Conservation (phyloP, 495 filamentous ascomycete species). For the Penicillium cinerascens region DNA sequence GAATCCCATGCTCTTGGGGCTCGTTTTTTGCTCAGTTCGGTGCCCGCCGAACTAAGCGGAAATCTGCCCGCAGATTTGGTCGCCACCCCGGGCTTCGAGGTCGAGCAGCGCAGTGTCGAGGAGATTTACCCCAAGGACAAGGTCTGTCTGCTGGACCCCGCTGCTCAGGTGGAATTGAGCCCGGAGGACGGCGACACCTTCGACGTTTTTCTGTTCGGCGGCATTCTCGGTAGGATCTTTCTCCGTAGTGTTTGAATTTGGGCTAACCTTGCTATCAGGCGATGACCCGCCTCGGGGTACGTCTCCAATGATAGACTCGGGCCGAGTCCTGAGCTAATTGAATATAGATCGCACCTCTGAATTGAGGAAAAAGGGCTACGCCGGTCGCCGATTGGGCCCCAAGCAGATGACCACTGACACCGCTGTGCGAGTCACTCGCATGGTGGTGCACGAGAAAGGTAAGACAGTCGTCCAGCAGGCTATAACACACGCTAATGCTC, state of each 20-base stretch:
- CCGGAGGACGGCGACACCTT: constrained; percentile 80
- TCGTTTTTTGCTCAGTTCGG: constrained; percentile 80
- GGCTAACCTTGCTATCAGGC: constrained; percentile 47
- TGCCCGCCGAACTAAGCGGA: constrained; percentile 59
- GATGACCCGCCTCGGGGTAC: constrained; percentile 94
- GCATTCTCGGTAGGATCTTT: constrained; percentile 74
- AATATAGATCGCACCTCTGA: constrained; percentile 83
- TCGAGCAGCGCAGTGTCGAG: constrained; percentile 73
- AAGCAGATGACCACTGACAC: constrained; percentile 99
- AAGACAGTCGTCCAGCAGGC: neutral
- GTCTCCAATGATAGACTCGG: constrained; percentile 13
- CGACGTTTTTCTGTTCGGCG: constrained; percentile 91
- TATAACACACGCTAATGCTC: neutral
- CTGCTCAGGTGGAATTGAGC: constrained; percentile 70
- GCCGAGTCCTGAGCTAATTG: neutral
- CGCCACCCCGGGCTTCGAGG: constrained; percentile 54
- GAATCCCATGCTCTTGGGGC: constrained; percentile 69
- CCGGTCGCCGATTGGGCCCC: constrained; percentile 81
- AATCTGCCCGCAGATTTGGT: constrained; percentile 57
- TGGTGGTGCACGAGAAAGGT: constrained; percentile 84
- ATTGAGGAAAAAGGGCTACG: constrained; percentile 85
- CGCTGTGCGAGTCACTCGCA: constrained; percentile 86
- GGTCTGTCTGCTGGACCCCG: constrained; percentile 87
- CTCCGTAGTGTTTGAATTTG: constrained; percentile 3
- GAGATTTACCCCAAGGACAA: constrained; percentile 63